phyloP scores from a whole-genome alignment of 148 eudicot species.

The Chenopodium album region DNA sequence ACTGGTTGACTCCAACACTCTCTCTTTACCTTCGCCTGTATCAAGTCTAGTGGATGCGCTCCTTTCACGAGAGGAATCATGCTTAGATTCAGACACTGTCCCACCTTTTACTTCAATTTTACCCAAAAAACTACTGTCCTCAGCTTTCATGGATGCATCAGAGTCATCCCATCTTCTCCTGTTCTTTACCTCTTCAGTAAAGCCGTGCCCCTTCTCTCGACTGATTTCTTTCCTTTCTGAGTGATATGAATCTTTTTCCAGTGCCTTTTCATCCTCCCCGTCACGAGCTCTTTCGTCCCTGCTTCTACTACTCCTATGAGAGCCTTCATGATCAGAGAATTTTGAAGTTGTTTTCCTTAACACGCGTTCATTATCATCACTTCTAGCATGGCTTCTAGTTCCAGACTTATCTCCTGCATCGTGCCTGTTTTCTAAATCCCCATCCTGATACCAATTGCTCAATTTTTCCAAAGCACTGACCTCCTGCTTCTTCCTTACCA shows the following conservation, averaged over 20 bases:
- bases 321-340: constrained; percentile 48
- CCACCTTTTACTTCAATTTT: constrained; percentile 37
- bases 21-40: constrained; percentile 30
- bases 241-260: constrained; percentile 44
- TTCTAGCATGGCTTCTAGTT: constrained; percentile 40
- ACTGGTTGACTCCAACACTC: constrained; percentile 36
- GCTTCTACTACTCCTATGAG: constrained; percentile 44
- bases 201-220: constrained; percentile 46
- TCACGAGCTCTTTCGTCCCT: constrained; percentile 49
- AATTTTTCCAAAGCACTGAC: constrained; percentile 70
- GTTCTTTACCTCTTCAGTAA: constrained; percentile 34
- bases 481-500: constrained; percentile 53
- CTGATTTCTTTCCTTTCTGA: constrained; percentile 42
- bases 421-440: constrained; percentile 57
- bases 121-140: constrained; percentile 32
- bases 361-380: constrained; percentile 52
- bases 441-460: constrained; percentile 86
- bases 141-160: constrained; percentile 35
- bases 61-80: constrained; percentile 40
- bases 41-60: constrained; percentile 35
- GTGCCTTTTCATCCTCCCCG: constrained; percentile 42
- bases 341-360: constrained; percentile 46
- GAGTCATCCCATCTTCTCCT: constrained; percentile 65
- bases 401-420: constrained; percentile 56
- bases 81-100: constrained; percentile 36